Base-by-base conservation (phyloP, 257 asterid genomes). In the Ilex aquifolium region DNA sequence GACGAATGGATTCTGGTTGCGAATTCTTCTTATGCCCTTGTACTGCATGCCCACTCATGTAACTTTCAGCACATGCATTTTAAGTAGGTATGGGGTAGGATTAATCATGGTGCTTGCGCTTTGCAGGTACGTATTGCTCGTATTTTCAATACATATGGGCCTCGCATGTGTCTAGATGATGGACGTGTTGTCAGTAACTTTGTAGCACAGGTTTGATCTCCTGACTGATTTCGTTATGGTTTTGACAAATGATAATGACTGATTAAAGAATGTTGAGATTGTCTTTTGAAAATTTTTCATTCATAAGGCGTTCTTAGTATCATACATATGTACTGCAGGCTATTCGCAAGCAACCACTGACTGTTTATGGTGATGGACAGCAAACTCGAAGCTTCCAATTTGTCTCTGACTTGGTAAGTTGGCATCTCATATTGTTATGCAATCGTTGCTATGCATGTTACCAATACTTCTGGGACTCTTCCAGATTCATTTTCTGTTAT, bases 301-400 rank as follows among this genome's bases (percentile, higher is more conserved):
- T 65, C 44, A 30, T 6, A 0, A 51, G 44, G 4, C 15, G 40
- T 65, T 57, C 64, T 66, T 30, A 57, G 67, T 65, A 14, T 27
- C 61, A 16, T 61, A 29, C 31, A 46, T 61, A 44, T 69, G 56
- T 74, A 66, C 27, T 73, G 71, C 80, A 91, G 98, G 95, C 89
- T 50, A 91, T 91, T 58, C 81, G 95, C 54, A 88, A 79, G 74
- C 96, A 88, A 57, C 95, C 96, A 5, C 73, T 86, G 87, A 86
- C 98, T 14, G 95, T 91, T 42, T 88, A 91, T 73, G 98, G 96
- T 63, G 96, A 91, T 76, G 98, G 98, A 57, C 79, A 88, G 72
- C 98, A 91, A 80, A 91, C 96, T 32, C 77, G 96, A 67, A 91
- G 98, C 76, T 91, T 91, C 74, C 98, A 91, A 60, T 91, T 62